A percentile compares a stretch with the other conserved stretches of the same genome.
phyloP scores from a whole-genome alignment of 2,329 filamentous ascomycete species.

The Coniochaeta hoffmannii region DNA sequence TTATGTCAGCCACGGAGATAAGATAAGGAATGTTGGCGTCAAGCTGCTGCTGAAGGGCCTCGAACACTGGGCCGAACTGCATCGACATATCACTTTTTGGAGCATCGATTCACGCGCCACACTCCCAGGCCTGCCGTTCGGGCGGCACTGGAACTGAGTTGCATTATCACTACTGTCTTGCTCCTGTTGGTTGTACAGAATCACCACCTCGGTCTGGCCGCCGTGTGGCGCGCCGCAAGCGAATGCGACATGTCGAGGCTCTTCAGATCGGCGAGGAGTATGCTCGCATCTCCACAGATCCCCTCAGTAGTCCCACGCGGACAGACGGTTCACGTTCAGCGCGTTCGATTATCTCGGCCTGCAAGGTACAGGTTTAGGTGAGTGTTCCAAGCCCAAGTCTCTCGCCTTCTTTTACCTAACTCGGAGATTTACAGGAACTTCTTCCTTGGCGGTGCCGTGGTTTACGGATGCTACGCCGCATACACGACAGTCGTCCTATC shows the following conservation, averaged over 20 bases:
- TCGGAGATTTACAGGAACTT: conserved; percentile 9
- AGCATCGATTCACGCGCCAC: too few relatives aligned
- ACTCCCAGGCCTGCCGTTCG: too few relatives aligned
- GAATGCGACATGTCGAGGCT: conserved; percentile 1
- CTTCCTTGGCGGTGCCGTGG: conserved; percentile 22
- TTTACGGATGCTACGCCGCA: conserved; percentile 11
- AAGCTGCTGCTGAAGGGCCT: not conserved
- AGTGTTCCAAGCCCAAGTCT: not conserved
- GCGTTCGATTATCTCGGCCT: conserved; percentile 8
- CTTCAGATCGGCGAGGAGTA: not conserved
- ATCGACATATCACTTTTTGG: too few relatives aligned
- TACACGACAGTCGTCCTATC: conserved; percentile 39
- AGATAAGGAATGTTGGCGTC: not conserved
- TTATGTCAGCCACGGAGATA: not conserved
- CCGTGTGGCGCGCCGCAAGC: not conserved
- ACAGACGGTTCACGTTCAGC: conserved; percentile 9
- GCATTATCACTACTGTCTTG: not conserved
- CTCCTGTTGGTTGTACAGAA: too few relatives aligned
- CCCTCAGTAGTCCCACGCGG: not conserved
- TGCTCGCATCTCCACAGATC: not conserved
- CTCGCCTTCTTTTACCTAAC: not conserved
- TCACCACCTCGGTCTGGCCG: not conserved
- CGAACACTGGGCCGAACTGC: too few relatives aligned
- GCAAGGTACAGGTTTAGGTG: conserved; percentile 7
- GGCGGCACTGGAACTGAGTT: too few relatives aligned